Evolutionary conservation across 768 basidiomycete genomes (phyloP).

Genomic region (Candolleomyces eurysporus): DNA sequence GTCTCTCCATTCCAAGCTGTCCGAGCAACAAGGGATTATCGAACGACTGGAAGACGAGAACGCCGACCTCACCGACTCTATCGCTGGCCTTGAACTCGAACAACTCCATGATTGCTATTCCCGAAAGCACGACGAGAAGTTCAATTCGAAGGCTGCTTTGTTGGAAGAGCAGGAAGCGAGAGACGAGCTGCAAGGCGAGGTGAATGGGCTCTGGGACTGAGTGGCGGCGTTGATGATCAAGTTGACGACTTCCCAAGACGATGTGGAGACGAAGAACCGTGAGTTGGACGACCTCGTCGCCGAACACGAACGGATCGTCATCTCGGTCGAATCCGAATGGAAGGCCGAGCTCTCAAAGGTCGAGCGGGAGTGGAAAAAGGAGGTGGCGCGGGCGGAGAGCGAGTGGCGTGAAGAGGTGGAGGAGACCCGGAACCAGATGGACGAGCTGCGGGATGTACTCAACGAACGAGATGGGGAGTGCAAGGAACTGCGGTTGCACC

Average conservation of each 20-base stretch:
- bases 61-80: conserved; percentile 65
- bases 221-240: conserved; percentile 80
- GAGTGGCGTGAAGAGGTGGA: conserved; percentile 90
- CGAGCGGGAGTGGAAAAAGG: too few relatives aligned
- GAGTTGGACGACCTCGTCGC: conserved; percentile 78
- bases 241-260: conserved; percentile 84
- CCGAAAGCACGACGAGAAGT: conserved; percentile 65
- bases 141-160: conserved; percentile 67
- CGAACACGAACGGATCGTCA: conserved; percentile 72
- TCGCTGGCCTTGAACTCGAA: conserved; percentile 61
- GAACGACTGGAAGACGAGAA: conserved; percentile 65
- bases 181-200: conserved; percentile 75
- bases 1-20: conserved; percentile 46
- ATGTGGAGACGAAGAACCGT: conserved; percentile 71
- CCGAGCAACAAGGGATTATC: conserved; percentile 58
- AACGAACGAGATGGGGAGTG: conserved; percentile 80
- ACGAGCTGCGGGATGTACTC: conserved; percentile 76
- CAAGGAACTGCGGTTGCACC: conserved; percentile 67
- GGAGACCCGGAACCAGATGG: conserved; percentile 72
- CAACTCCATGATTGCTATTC: conserved; percentile 60
- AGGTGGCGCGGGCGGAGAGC: conserved; percentile 39
- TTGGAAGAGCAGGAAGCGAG: conserved; percentile 71
- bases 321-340: conserved; percentile 82
- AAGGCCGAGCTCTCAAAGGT: conserved; percentile 50
- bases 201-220: conserved; percentile 72